phyloP scores from a whole-genome alignment of 139 green algal species.

The Raphidocelis subcapitata region DNA sequence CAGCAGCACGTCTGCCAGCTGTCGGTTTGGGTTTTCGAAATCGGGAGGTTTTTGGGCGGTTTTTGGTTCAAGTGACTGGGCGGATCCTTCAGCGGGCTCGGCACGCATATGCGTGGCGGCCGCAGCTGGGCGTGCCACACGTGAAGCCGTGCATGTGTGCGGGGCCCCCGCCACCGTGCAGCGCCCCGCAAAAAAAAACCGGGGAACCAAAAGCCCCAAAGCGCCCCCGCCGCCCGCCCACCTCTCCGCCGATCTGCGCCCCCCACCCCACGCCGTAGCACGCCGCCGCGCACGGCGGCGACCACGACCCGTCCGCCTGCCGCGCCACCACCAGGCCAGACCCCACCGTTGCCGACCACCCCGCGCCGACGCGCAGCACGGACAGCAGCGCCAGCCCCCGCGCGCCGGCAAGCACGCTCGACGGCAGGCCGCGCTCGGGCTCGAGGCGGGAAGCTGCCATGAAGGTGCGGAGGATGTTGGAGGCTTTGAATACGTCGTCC shows the following conservation, averaged over 20 bases:
- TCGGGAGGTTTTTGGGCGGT: too few relatives aligned
- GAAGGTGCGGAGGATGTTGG: slow-evolving; percentile 63
- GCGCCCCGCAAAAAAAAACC: too few relatives aligned
- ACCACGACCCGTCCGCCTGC: slow-evolving; percentile 40
- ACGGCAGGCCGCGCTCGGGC: slow-evolving; percentile 46
- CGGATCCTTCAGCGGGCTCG: too few relatives aligned
- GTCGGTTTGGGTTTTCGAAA: not conserved
- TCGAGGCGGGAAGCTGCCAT: slow-evolving; percentile 34
- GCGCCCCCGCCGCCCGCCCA: too few relatives aligned
- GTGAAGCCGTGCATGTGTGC: too few relatives aligned
- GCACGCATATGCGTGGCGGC: too few relatives aligned
- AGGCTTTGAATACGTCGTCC: slow-evolving; percentile 65
- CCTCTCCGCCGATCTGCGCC: slow-evolving; percentile 39
- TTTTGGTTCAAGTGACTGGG: too few relatives aligned
- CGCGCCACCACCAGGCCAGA: slow-evolving; percentile 65
- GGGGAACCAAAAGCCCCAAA: too few relatives aligned
- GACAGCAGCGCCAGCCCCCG: slow-evolving; percentile 56
- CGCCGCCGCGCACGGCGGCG: slow-evolving; percentile 48
- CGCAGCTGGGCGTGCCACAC: too few relatives aligned
- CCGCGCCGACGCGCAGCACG: slow-evolving; percentile 47
- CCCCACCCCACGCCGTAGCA: slow-evolving; percentile 56
- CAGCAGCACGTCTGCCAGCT: slow-evolving; percentile 65
- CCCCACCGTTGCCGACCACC: slow-evolving; percentile 55
- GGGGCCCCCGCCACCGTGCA: too few relatives aligned
- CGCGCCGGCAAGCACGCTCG: slow-evolving; percentile 43